Base-by-base conservation (phyloP, 2,329 filamentous ascomycete genomes). In the Fusarium xylarioides region DNA sequence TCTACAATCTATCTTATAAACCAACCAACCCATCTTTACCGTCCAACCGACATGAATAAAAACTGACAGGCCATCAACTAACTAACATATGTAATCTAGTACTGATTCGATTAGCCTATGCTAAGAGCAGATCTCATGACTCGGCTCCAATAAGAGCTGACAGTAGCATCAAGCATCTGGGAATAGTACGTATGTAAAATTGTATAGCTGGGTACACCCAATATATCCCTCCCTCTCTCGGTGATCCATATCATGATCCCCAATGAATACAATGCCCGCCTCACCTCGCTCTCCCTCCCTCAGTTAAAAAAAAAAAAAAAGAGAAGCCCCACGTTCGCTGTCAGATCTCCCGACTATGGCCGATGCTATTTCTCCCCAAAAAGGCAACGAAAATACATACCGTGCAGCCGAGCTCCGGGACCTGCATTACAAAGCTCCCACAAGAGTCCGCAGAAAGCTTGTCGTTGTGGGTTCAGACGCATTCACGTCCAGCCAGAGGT, bases 351-450 rank as follows among this genome's bases (percentile, higher is more conserved):
- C 75, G 71, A 72, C 74, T 68, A 66, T 50, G 67, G 61, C 72
- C 72, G 74, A 70, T 66, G 61, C 56, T 65, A 56, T 54, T 67
- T 61, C 62, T 70, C 60, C 79, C 76, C 57, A 77, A 81, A 80
- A 52, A 63, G 80, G 80, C 69, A 81, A 80, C 49, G 58, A 75
- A 73, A 78, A 66, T 68, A 79, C 80, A 81, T 66, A 71, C 70
- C 74, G 67, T 81, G 80, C 79, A 79, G 77, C 77, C 78, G 67
- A 66, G 57, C 57, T 63, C 63, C 47, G 72, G 74, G 76, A 77
- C 76, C 76, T 77, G 76, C 76, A 68, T 77, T 62, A 60, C 56
- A 50, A 62, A 57, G 56, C 66, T 72, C 57, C 63, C 68, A 71
- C 55, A 54, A 69, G 58, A 70, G 69, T 49, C 61, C 55, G 61